A percentile compares a stretch with the other conserved stretches of the same genome.
Conservation (phyloP, 768 basidiomycete species). For the Chalciporus sphaerocephalus region DNA sequence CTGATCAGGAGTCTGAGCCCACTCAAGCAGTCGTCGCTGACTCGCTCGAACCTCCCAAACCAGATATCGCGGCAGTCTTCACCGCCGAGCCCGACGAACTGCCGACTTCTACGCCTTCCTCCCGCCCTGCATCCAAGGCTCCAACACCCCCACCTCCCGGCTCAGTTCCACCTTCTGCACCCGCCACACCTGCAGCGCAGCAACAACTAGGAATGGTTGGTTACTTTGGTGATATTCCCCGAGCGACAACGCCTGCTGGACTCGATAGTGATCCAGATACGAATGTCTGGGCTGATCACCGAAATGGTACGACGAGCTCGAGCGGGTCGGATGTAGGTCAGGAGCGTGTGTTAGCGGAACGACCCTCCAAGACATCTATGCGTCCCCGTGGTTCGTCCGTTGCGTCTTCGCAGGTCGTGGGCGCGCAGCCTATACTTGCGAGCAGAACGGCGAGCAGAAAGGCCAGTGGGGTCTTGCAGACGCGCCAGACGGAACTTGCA, state of each 20-base stretch:
- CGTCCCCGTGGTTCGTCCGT: constrained; percentile 24
- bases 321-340: constrained; percentile 18
- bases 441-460: constrained; percentile 27
- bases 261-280: constrained; percentile 18
- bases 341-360: constrained; percentile 16
- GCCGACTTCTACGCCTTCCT: constrained; percentile 8
- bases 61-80: constrained; percentile 43
- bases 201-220: not conserved
- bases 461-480: constrained; percentile 20
- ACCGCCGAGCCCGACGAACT: constrained; percentile 47
- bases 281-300: constrained; percentile 31
- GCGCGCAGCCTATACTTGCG: constrained; percentile 6
- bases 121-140: constrained; percentile 17
- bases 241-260: constrained; percentile 22
- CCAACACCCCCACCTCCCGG: constrained; percentile 15
- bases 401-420: constrained; percentile 22
- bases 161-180: constrained; percentile 19
- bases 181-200: constrained; percentile 22
- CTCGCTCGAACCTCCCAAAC: constrained; percentile 25
- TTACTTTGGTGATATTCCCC: constrained; percentile 28
- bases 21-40: constrained; percentile 7
- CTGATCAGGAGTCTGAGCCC: constrained; percentile 4
- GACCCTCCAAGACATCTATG: constrained; percentile 23
- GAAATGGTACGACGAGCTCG: constrained; percentile 4
- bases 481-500: constrained; percentile 28